A percentile compares a stretch with the other conserved stretches of the same genome.
Conservation (phyloP, 441 rosid genomes). For the Francoa sonchifolia region DNA sequence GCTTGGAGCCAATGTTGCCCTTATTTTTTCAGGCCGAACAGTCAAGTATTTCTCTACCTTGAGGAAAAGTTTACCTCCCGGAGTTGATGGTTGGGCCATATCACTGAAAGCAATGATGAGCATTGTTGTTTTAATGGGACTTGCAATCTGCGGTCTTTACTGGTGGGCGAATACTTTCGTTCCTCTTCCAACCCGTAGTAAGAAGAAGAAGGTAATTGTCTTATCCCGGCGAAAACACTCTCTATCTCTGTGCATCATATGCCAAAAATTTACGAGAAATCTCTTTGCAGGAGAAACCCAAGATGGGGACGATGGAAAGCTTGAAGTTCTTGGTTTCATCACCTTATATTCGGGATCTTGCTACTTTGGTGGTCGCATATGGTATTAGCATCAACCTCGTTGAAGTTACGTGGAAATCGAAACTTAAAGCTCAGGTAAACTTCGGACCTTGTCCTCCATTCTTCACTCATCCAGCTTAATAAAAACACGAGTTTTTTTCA, state of each 20-base stretch:
- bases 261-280: not conserved
- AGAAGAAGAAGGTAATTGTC: slow-evolving; percentile 77
- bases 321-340: slow-evolving; percentile 89
- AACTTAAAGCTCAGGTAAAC: slow-evolving; percentile 93
- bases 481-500: slow-evolving; percentile 18
- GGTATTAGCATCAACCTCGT: slow-evolving; percentile 97
- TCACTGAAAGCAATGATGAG: slow-evolving; percentile 95
- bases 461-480: not conserved
- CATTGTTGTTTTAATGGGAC: slow-evolving; percentile 82
- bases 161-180: slow-evolving; percentile 88
- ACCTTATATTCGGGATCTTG: slow-evolving; percentile 82
- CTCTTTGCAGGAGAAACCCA: slow-evolving; percentile 55
- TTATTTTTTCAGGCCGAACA: slow-evolving; percentile 87
- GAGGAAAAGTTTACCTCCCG: slow-evolving; percentile 83
- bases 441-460: not conserved
- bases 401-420: slow-evolving; percentile 97
- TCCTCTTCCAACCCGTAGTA: slow-evolving; percentile 80
- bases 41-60: slow-evolving; percentile 88
- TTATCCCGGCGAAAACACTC: not conserved
- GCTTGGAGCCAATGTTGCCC: slow-evolving; percentile 90
- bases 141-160: slow-evolving; percentile 67
- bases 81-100: slow-evolving; percentile 98
- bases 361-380: slow-evolving; percentile 92
- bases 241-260: no score
- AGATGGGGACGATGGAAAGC: slow-evolving; percentile 95